Evolutionary conservation across 2,329 filamentous ascomycete genomes (phyloP), one percentile per base, ranked within the genome.

Genomic region (Tympanopsis confertula): DNA sequence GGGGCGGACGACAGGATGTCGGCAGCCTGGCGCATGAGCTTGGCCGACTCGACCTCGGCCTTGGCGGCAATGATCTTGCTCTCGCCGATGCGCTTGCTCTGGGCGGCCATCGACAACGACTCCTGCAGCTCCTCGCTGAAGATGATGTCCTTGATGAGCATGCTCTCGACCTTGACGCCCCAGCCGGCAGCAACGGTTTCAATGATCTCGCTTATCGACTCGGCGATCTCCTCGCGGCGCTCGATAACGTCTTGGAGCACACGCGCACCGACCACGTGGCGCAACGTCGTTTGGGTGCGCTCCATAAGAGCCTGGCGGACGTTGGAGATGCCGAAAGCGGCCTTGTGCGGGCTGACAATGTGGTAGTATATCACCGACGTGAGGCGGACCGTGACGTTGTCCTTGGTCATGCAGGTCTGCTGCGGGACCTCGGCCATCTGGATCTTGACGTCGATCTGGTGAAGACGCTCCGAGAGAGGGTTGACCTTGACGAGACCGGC

Each of bases 321-420:
- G 59, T 96, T 91, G 62, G 82, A 72, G 58, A 98, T 95, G 48
- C 91, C 91, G 57, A 96, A 98, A 42, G 91, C 89, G 41, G 89
- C 87, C 66, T 94, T 95, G 73, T 96, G 89, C 1, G 91, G 91
- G 19, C 83, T 83, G 39, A 82, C 83, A 54, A 98, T 91, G 70
- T 94, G 88, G 68, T 98, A 98, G 74, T 98, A 98, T 65, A 98
- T 95, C 56, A 98, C 91, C 4, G 86, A 94, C 35, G 88, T 96
- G 48, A 98, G 71, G 51, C 88, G 81, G 32, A 98, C 71, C 35
- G 85, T 94, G 45, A 96, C 91, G 53, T 98, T 98, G 70, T 98
- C 91, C 68, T 96, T 96, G 59, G 91, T 98, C 88, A 98, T 98
- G 71, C 91, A 96, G 44, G 89, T 78, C 63, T 98, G 91, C 63